phyloP scores from a whole-genome alignment of 192 early-diverging fungal genomes.

The Umbelopsis vinacea region DNA sequence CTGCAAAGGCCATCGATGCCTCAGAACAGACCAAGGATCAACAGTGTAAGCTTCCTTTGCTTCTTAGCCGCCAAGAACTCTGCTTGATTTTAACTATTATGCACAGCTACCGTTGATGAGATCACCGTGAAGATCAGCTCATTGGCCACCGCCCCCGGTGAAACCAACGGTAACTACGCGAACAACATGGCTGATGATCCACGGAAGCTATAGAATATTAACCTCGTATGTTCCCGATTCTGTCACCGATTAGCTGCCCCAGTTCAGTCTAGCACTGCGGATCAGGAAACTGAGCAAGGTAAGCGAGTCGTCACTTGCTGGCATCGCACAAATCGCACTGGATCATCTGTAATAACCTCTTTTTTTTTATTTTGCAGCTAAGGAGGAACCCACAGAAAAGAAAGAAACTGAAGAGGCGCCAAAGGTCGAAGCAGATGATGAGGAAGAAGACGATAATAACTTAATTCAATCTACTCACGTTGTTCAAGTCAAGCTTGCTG shows the following conservation, averaged over 20 bases:
- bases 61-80: too few relatives aligned
- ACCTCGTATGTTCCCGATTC: too few relatives aligned
- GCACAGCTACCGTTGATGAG: neutral
- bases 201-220: too few relatives aligned
- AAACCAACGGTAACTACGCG: neutral
- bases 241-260: too few relatives aligned
- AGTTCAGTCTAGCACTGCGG: too few relatives aligned
- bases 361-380: too few relatives aligned
- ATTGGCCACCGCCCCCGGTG: neutral
- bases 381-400: neutral
- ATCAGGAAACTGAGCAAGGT: neutral
- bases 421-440: too few relatives aligned
- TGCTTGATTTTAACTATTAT: neutral
- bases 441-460: conserved; percentile 14
- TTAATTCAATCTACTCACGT: conserved; percentile 50
- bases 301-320: neutral
- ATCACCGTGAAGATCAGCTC: conserved; percentile 6
- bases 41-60: neutral
- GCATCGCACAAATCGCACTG: neutral
- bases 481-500: conserved; percentile 58
- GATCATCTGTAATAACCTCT: neutral
- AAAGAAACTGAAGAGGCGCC: neutral
- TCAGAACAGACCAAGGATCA: neutral
- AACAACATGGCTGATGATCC: too few relatives aligned
- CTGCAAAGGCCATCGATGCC: neutral